phyloP scores from a whole-genome alignment of 805 yeast species.

The Pichia scutulata region DNA sequence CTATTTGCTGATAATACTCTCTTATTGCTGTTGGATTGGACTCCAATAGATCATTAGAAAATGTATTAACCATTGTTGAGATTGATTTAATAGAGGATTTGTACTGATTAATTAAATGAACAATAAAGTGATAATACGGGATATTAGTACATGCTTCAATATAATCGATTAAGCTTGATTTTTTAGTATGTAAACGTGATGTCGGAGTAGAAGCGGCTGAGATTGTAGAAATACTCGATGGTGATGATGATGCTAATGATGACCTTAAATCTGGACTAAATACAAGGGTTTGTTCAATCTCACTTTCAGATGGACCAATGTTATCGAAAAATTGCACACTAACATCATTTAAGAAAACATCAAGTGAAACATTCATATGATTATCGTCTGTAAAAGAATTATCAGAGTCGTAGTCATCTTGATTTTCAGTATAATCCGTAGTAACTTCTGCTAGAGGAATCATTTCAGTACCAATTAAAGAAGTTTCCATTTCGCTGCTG shows the following conservation, averaged over 20 bases:
- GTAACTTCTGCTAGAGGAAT: constrained; percentile 28
- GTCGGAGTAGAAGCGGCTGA: constrained; percentile 7
- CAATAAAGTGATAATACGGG: constrained; percentile 25
- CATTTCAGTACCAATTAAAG: constrained; percentile 20
- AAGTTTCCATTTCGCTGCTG: constrained; percentile 9
- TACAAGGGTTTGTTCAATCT: constrained; percentile 8
- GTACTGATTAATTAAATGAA: constrained; percentile 25
- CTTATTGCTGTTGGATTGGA: constrained; percentile 26
- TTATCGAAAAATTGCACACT: constrained; percentile 26
- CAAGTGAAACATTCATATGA: constrained; percentile 22
- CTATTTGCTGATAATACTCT: constrained; percentile 24
- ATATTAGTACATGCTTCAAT: constrained; percentile 23
- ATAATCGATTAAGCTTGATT: constrained; percentile 19
- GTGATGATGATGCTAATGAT: not conserved
- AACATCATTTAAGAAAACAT: constrained; percentile 23
- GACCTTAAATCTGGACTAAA: constrained; percentile 3
- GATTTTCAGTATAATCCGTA: constrained; percentile 14
- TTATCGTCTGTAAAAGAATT: constrained; percentile 21
- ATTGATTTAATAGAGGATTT: constrained; percentile 22
- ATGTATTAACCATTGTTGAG: constrained; percentile 20
- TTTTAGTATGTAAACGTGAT: constrained; percentile 6
- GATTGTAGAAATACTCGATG: not conserved
- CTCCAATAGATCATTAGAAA: constrained; percentile 23
- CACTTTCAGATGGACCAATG: constrained; percentile 26
- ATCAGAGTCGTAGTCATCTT: constrained; percentile 17